phyloP scores from a whole-genome alignment of 192 early-diverging fungal genomes.

The Coemansia nantahalensis region DNA sequence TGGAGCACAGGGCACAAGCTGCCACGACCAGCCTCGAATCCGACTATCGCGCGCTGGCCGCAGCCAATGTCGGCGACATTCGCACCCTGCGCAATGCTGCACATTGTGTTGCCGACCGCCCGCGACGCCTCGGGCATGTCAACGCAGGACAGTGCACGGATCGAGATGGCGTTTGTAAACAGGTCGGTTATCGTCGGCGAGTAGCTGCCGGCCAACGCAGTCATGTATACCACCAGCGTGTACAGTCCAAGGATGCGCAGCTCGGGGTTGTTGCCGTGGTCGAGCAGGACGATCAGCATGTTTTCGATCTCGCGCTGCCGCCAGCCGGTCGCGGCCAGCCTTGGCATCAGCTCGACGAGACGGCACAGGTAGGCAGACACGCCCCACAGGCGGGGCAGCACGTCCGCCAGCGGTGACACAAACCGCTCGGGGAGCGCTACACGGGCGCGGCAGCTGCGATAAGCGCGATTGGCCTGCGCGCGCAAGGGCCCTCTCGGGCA shows the following conservation, averaged over 20 bases:
- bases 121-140: conserved; percentile 40
- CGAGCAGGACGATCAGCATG: conserved; percentile 42
- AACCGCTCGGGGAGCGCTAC: conserved; percentile 34
- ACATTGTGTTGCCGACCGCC: conserved; percentile 35
- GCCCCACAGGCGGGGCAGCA: conserved; percentile 22
- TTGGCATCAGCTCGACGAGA: conserved; percentile 30
- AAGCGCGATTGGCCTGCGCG: too few relatives aligned
- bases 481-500: too few relatives aligned
- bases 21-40: conserved; percentile 26
- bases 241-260: conserved; percentile 37
- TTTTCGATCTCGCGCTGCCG: conserved; percentile 38
- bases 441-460: too few relatives aligned
- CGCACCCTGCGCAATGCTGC: conserved; percentile 33
- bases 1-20: conserved; percentile 47
- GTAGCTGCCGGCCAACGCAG: conserved; percentile 12
- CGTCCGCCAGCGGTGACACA: conserved; percentile 20
- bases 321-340: conserved; percentile 36
- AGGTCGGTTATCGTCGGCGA: conserved; percentile 27
- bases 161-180: conserved; percentile 36
- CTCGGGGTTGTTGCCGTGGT: conserved; percentile 49
- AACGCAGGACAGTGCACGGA: conserved; percentile 36
- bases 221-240: conserved; percentile 31
- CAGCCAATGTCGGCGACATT: conserved; percentile 40
- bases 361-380: conserved; percentile 22
- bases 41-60: conserved; percentile 37